phyloP scores from a whole-genome alignment of 371 early-diverging fungal genomes.

The Parasitella parasitica region DNA sequence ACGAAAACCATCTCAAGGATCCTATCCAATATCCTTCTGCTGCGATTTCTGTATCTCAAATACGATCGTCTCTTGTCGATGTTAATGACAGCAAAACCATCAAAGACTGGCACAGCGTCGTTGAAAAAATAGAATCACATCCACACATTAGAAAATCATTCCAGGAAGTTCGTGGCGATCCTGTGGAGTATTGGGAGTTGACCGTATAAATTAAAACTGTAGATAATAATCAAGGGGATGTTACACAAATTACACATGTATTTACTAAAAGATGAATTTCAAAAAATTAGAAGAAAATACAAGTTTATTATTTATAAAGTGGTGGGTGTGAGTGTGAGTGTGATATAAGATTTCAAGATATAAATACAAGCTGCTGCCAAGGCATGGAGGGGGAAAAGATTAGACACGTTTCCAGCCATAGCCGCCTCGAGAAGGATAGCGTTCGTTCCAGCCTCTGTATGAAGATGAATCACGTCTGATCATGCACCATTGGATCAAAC shows the following conservation, averaged over 20 bases:
- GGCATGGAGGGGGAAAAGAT: not conserved
- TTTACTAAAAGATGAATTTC: not conserved
- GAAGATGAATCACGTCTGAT: slow-evolving; percentile 23
- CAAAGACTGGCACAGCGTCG: slow-evolving; percentile 17
- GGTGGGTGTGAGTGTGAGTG: not conserved
- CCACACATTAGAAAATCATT: slow-evolving; percentile 15
- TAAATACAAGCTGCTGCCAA: not conserved
- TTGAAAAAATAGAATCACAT: slow-evolving; percentile 1
- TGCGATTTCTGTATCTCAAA: slow-evolving; percentile 3
- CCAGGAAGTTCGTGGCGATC: slow-evolving; percentile 18
- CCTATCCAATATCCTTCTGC: not conserved
- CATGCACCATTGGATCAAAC: slow-evolving; percentile 49
- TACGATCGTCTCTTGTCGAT: slow-evolving; percentile 9
- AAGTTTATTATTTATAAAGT: not conserved
- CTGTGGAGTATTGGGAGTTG: slow-evolving; percentile 24
- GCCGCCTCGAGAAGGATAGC: slow-evolving; percentile 28
- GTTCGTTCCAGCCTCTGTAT: slow-evolving; percentile 35
- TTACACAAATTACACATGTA: not conserved
- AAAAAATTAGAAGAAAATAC: not conserved
- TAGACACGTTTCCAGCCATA: slow-evolving; percentile 49
- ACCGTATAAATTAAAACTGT: slow-evolving; percentile 1
- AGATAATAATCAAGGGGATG: not conserved
- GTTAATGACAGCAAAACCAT: slow-evolving; percentile 9
- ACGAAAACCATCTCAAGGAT: slow-evolving; percentile 12
- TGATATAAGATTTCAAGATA: not conserved